phyloP scores from a whole-genome alignment of 1,139 yeast genomes.

The Wickerhamiella infanticola region DNA sequence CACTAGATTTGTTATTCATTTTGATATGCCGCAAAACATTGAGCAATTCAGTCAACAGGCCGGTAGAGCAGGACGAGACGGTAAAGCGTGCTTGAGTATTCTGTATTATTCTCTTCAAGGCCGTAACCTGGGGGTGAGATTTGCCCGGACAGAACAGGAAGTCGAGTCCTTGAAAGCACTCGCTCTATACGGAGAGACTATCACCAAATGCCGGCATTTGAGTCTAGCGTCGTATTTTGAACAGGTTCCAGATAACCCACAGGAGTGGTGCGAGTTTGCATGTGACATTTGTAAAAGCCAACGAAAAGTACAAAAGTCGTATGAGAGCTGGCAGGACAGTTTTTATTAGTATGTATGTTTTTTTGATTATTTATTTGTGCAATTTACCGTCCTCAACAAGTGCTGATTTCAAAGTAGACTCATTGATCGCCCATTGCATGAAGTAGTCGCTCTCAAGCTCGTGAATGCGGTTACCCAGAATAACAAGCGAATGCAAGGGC shows the following conservation, averaged over 20 bases:
- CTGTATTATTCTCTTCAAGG: slow-evolving; percentile 37
- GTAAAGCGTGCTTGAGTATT: slow-evolving; percentile 58
- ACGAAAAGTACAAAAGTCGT: slow-evolving; percentile 6
- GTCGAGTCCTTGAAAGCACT: slow-evolving; percentile 29
- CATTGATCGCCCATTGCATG: slow-evolving; percentile 55
- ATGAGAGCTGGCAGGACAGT: slow-evolving; percentile 1
- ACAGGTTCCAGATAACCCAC: slow-evolving; percentile 15
- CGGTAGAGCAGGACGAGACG: slow-evolving; percentile 93
- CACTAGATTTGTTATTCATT: slow-evolving; percentile 74
- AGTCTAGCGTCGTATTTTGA: slow-evolving; percentile 70
- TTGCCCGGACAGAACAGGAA: slow-evolving; percentile 32
- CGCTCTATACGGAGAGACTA: slow-evolving; percentile 68
- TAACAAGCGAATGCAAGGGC: slow-evolving; percentile 81
- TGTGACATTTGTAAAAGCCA: slow-evolving; percentile 23
- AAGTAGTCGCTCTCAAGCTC: slow-evolving; percentile 82
- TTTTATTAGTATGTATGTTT: background rate
- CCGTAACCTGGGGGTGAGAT: slow-evolving; percentile 3
- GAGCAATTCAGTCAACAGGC: slow-evolving; percentile 92
- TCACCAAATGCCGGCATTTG: slow-evolving; percentile 64
- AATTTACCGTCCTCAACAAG: slow-evolving; percentile 45
- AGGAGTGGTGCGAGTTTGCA: slow-evolving; percentile 20
- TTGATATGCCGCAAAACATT: slow-evolving; percentile 66
- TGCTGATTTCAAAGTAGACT: slow-evolving; percentile 38
- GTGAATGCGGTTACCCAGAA: slow-evolving; percentile 87
- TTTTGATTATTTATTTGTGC: background rate